Percentiles rank a stretch among this genome's conserved stretches.
Evolutionary conservation across 306 rosid species (phyloP).

Genomic region (Malus orientalis): DNA sequence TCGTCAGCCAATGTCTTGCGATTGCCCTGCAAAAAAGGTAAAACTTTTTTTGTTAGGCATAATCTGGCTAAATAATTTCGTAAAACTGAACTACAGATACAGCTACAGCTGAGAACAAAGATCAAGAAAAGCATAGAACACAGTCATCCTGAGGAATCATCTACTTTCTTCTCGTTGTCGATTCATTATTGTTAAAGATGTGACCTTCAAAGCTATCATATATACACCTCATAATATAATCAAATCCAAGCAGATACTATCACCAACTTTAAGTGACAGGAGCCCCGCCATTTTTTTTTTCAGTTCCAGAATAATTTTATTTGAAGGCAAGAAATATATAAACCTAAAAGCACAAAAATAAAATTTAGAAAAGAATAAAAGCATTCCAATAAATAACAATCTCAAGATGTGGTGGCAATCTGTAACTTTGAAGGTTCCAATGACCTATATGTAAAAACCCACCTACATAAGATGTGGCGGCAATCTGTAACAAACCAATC

Average conservation of each 20-base stretch:
- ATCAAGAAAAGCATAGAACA: not conserved
- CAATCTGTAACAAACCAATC: no score
- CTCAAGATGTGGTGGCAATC: not conserved
- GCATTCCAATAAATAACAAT: not conserved
- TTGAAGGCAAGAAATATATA: not conserved
- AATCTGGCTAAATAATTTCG: not conserved
- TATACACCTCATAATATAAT: not conserved
- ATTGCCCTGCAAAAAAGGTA: constrained; percentile 33
- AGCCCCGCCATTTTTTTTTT: not conserved
- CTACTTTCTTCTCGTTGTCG: not conserved
- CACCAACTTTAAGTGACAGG: not conserved
- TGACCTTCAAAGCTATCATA: not conserved
- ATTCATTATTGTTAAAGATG: not conserved
- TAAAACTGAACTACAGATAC: not conserved
- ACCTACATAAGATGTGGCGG: not conserved
- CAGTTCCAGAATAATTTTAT: not conserved
- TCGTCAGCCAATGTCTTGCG: constrained; percentile 75
- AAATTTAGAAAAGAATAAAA: not conserved
- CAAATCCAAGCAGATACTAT: not conserved
- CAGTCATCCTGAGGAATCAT: not conserved
- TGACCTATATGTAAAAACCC: not conserved
- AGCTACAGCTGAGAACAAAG: not conserved
- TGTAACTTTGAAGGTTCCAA: not conserved
- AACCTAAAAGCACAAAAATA: not conserved
- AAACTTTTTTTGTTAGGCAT: not conserved